Base-by-base conservation (phyloP, 148 eudicot genomes). In the Camellia granthamiana region DNA sequence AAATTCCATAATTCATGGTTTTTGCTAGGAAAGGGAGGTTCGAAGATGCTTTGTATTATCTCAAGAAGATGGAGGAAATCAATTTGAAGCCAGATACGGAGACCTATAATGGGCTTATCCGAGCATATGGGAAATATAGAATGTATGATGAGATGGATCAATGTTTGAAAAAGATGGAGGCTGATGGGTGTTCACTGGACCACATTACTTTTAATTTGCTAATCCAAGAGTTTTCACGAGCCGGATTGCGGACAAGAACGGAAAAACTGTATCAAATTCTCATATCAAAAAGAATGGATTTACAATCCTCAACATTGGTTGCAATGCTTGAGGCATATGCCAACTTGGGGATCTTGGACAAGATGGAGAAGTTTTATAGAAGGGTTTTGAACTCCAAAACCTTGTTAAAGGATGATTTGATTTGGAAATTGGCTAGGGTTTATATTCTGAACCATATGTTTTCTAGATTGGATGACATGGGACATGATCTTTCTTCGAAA, bases 321-420 rank as follows among this genome's bases (percentile, higher is more conserved):
- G 83, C 88, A n/a, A 87, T 87, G 84, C 79, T 87, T 4, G 90
- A 87, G 81, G 86, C 84, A 18, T 87, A 87, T 79, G 86, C 87
- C 18, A 75, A 83, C 42, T 87, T 83, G 67, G 83, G 86, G 66
- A 72, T 83, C 70, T 52, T 87, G 75, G 88, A 81, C 21, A 87
- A 81, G 84, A 87, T 87, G 86, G 90, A 87, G 64, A 76, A 21
- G 75, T 67, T 81, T 15, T 83, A 85, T 59, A 65, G 54, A 7
- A 81, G 80, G 81, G 81, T 72, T 42, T 75, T 81, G 14, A 81
- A 69, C 65, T 85, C 79, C 23, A 87, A 73, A 74, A 69, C 69
- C 21, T 52, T 13, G 54, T 72, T 83, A n/a, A 81, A 60, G 69
- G 90, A 85, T 55, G 78, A 76, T 6, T 61, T 87, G 63, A 77